Percentiles rank a stretch among this genome's conserved stretches.
phyloP scores from a whole-genome alignment of 2,329 filamentous ascomycete species.

The Podosphaera fusca region DNA sequence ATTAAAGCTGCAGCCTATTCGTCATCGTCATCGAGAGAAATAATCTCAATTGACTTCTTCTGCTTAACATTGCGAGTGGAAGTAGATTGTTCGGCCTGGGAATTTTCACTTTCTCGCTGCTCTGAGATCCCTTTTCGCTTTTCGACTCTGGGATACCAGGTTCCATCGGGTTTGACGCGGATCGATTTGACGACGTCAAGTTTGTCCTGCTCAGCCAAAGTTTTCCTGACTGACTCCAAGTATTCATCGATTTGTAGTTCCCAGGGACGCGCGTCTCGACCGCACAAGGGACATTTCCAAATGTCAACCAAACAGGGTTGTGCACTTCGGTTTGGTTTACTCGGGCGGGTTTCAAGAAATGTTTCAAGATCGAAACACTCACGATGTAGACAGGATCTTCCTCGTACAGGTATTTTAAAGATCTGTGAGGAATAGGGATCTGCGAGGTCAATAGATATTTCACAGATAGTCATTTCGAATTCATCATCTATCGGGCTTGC shows the following conservation, averaged over 20 bases:
- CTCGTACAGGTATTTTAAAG: slow-evolving; percentile 49
- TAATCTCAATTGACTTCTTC: slow-evolving; percentile 8
- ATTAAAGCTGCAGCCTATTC: too few species aligned
- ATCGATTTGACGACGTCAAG: slow-evolving; percentile 32
- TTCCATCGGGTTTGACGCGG: slow-evolving; percentile 36
- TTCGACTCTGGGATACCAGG: slow-evolving; percentile 31
- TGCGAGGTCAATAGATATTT: slow-evolving; percentile 36
- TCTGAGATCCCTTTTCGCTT: slow-evolving; percentile 12
- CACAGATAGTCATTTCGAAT: slow-evolving; percentile 31
- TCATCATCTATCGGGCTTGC: slow-evolving; percentile 30
- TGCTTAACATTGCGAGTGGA: not conserved
- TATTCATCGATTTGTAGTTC: slow-evolving; percentile 54
- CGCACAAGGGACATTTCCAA: slow-evolving; percentile 77
- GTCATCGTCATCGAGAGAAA: slow-evolving; percentile 11
- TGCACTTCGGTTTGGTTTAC: slow-evolving; percentile 21
- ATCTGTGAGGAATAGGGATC: slow-evolving; percentile 44
- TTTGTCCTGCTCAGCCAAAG: slow-evolving; percentile 26
- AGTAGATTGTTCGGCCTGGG: slow-evolving; percentile 4
- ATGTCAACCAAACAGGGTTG: slow-evolving; percentile 39
- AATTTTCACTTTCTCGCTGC: slow-evolving; percentile 8
- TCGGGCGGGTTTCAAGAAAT: slow-evolving; percentile 44
- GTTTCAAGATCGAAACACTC: slow-evolving; percentile 81
- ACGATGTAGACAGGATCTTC: slow-evolving; percentile 45
- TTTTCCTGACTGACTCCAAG: slow-evolving; percentile 34
- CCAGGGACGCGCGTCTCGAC: slow-evolving; percentile 49